A percentile compares a stretch with the other conserved stretches of the same genome.
Conservation (phyloP, 208 protist species). For the Leptomonas seymouri region DNA sequence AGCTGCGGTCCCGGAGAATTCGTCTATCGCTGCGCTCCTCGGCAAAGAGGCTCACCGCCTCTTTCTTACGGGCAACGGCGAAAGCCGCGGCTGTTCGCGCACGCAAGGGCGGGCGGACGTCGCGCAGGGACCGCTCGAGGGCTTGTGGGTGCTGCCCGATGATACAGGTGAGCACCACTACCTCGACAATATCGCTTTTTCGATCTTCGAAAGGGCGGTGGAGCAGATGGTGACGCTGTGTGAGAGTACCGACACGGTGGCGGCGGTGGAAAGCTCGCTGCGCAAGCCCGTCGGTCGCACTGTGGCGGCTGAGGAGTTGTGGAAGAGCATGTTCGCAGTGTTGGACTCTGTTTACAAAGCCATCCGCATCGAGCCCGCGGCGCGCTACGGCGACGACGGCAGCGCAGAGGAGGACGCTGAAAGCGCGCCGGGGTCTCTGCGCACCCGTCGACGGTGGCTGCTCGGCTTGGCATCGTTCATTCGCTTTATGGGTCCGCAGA, state of each 20-base stretch:
- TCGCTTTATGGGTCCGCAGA: conserved; percentile 63
- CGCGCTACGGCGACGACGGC: conserved; percentile 16
- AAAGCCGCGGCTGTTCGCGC: no score
- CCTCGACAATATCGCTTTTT: conserved; percentile 37
- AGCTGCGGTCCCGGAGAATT: not conserved
- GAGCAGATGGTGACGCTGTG: conserved; percentile 47
- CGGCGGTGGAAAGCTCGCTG: conserved; percentile 28
- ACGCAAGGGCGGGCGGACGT: no score
- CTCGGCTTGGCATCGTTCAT: conserved; percentile 64
- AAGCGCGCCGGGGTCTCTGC: conserved; percentile 24
- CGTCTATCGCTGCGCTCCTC: not conserved
- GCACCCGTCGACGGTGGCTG: conserved; percentile 68
- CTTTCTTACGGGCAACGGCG: not conserved
- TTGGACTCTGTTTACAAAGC: conserved; percentile 42
- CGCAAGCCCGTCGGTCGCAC: conserved; percentile 20
- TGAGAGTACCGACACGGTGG: conserved; percentile 29
- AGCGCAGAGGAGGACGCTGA: conserved; percentile 2
- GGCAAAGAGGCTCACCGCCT: not conserved
- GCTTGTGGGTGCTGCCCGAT: not conserved
- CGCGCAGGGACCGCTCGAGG: not conserved
- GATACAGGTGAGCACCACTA: conserved; percentile 6
- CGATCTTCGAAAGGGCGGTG: conserved; percentile 44
- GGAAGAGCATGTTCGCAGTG: conserved; percentile 42
- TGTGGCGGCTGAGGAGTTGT: conserved; percentile 34
- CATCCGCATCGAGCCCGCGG: conserved; percentile 35